Percentiles rank a stretch among this genome's conserved stretches.
Evolutionary conservation across 306 rosid genomes (phyloP).

Genomic region (Ziziphus jujuba): DNA sequence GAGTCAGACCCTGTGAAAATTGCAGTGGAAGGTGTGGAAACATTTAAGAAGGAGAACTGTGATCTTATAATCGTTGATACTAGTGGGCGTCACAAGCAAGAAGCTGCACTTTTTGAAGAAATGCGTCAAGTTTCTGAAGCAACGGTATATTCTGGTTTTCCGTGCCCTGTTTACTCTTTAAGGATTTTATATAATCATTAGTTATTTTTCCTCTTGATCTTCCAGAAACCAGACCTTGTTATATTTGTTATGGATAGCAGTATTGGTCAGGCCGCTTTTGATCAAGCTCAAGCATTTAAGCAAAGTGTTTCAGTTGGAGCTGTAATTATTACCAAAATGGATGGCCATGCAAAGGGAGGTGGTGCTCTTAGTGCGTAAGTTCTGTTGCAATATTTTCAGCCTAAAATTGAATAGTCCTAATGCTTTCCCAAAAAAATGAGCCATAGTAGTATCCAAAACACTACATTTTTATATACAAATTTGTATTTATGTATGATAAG

Average conservation of each 20-base stretch:
- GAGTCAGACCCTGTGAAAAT: constrained; percentile 84
- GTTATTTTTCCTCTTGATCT: constrained; percentile 34
- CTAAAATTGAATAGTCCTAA: constrained; percentile 11
- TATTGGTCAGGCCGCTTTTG: constrained; percentile 92
- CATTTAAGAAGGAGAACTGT: constrained; percentile 72
- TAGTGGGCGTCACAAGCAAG: constrained; percentile 88
- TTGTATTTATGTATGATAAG: no score
- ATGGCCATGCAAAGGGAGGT: constrained; percentile 91
- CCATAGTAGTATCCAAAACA: no score
- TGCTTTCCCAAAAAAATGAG: neutral
- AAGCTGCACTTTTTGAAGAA: constrained; percentile 89
- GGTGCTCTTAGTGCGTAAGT: constrained; percentile 91
- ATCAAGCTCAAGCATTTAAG: constrained; percentile 81
- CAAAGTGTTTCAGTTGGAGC: constrained; percentile 89
- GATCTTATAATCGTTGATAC: constrained; percentile 91
- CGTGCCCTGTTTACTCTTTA: constrained; percentile 2
- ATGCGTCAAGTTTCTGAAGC: constrained; percentile 94
- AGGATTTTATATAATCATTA: constrained; percentile 11
- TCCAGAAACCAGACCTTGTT: constrained; percentile 84
- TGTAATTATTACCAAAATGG: constrained; percentile 80
- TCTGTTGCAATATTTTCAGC: neutral
- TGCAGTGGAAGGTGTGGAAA: constrained; percentile 81
- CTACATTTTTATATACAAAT: no score
- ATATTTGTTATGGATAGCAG: constrained; percentile 90
- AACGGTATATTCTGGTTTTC: constrained; percentile 52